phyloP scores from a whole-genome alignment of 805 yeast species.

The Yarrowia sp. region DNA sequence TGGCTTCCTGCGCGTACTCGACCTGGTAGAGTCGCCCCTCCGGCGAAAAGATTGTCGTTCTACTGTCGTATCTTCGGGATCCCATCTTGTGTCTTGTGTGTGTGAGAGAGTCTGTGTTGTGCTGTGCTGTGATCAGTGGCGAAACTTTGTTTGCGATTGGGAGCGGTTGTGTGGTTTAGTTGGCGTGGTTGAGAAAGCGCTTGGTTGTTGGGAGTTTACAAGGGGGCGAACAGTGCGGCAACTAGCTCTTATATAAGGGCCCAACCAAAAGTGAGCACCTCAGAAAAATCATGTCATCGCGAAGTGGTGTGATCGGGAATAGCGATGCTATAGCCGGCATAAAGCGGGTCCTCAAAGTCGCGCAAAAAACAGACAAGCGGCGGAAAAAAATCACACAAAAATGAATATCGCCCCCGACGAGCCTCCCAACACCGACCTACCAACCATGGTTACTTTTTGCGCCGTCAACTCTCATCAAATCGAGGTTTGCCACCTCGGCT shows the following conservation, averaged over 20 bases:
- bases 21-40: conserved; percentile 93
- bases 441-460: background rate
- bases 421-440: too few relatives aligned
- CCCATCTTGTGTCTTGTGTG: conserved; percentile 45
- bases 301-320: background rate
- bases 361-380: background rate
- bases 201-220: background rate
- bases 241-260: background rate
- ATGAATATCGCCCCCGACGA: too few relatives aligned
- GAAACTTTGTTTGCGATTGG: conserved; percentile 7
- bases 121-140: conserved; percentile 12
- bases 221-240: background rate
- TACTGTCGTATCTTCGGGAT: conserved; percentile 97
- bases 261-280: too few relatives aligned
- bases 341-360: background rate
- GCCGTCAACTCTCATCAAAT: background rate
- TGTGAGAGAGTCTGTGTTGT: background rate
- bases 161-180: background rate
- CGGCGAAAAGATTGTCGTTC: conserved; percentile 98
- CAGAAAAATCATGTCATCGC: background rate
- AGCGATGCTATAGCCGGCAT: background rate
- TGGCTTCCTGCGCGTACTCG: conserved; percentile 93
- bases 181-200: background rate
- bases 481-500: background rate
- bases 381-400: background rate